Base-by-base conservation (phyloP, 208 protist species). In the Crithidia acanthocephali region DNA sequence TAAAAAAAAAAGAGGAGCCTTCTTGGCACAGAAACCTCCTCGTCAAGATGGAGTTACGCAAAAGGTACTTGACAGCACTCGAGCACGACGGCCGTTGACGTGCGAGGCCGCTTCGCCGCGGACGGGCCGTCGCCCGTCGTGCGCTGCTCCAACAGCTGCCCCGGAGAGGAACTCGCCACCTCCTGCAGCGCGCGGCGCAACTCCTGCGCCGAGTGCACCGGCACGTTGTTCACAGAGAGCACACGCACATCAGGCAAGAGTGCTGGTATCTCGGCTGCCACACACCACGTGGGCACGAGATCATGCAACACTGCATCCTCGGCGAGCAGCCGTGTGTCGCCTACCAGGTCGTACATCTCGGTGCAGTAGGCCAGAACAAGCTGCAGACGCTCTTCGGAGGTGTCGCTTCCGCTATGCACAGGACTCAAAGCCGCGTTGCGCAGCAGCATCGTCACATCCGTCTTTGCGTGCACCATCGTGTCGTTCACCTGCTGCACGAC, bases 271-370 rank as follows among this genome's bases (percentile, higher is more conserved):
- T 79, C 72, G 1, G 83, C 33, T 8, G 71, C 67, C 4, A 61
- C 30, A 45, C 74, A 75, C 42, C 55, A 64, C 35, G 57, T 22
- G 13, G 76, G 76, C 48, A 86, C 66, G 4, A 88, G 25, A 16
- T 20, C 44, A n/a, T 53, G 28, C 48, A 84, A 37, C 57, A 68
- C 50, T 2, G 53, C 50, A 0, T 67, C 63, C 20, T 88, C 76
- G 5, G 28, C 48, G 22, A 85, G 51, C n/a, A 71, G 25, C 18
- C 60, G 47, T 5, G 56, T 28, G 47, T 85, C 70, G 18, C 83
- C 83, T 0, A 88, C 70, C 10, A 88, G 70, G n/a, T 80, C 70
- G 68, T 74, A 85, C 23, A 4, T 2, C 0, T 61, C 55, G 5
- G 52, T 51, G 13, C 45, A 59, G 61, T 72, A 88, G 11, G 55